Conservation (phyloP, 1,284 basidiomycete species). For the Pseudozyma thailandica region DNA sequence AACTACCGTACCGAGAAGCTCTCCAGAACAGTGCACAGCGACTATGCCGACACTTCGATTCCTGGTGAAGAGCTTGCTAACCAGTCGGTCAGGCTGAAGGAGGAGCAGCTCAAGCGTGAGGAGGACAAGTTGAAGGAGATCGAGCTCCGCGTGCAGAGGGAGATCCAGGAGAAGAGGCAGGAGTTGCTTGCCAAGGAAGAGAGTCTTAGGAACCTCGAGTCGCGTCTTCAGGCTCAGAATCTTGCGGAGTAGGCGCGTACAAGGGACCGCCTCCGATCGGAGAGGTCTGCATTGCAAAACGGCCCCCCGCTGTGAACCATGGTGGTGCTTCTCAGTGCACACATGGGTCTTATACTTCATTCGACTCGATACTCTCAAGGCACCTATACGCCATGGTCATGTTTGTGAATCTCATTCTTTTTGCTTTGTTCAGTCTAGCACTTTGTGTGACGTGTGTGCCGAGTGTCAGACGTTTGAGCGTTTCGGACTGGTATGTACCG, state of each 20-base stretch:
- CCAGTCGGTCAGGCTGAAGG: conserved; percentile 95
- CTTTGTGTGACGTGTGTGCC: too few relatives aligned
- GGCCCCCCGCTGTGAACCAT: not conserved
- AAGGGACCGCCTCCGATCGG: too few relatives aligned
- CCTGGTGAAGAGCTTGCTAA: conserved; percentile 90
- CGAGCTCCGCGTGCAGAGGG: conserved; percentile 96
- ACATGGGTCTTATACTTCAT: not conserved
- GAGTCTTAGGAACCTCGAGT: conserved; percentile 81
- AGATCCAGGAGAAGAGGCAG: conserved; percentile 98
- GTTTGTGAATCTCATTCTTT: conserved; percentile 8
- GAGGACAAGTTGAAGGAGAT: conserved; percentile 87
- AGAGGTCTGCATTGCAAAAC: not conserved
- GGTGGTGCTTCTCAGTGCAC: not conserved
- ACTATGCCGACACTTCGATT: conserved; percentile 69
- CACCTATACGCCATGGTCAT: conserved; percentile 1
- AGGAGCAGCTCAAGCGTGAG: conserved; percentile 96
- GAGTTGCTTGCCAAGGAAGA: conserved; percentile 76
- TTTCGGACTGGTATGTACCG: too few relatives aligned
- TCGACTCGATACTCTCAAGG: not conserved
- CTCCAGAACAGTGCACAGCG: conserved; percentile 88
- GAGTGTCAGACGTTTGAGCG: too few relatives aligned
- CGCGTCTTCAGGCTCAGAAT: conserved; percentile 78
- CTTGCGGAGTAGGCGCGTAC: conserved; percentile 31
- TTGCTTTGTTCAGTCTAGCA: not conserved
- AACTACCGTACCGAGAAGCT: conserved; percentile 99